Percentiles rank a stretch among this genome's conserved stretches.
These are phyloP conservation scores for Boletus pseudo-olivaceus DNA, from an alignment of 768 basidiomycete species.

Conservation along the genomic window DNA sequence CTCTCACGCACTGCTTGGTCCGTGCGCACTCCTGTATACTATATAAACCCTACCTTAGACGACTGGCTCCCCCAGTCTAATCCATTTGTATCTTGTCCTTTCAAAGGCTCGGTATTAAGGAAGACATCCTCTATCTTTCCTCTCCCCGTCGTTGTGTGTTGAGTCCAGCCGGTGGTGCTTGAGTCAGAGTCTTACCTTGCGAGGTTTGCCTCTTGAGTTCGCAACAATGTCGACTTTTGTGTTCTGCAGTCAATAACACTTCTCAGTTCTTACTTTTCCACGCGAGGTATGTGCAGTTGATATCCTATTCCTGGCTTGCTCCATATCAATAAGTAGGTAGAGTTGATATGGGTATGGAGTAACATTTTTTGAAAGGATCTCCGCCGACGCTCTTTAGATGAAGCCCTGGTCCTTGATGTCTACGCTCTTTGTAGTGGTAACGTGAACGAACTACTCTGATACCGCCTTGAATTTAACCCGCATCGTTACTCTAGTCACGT, in stretches of 20 bases:
- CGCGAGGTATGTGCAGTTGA: constrained; percentile 1
- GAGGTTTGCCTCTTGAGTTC: too few species aligned
- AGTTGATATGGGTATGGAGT: constrained; percentile 12
- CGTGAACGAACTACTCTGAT: not conserved
- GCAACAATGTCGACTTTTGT: too few species aligned
- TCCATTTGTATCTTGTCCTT: too few species aligned
- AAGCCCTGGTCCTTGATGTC: constrained; percentile 9
- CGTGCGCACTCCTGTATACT: too few species aligned
- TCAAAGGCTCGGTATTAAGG: too few species aligned
- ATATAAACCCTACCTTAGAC: too few species aligned
- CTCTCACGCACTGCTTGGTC: too few species aligned
- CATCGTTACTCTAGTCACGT: not conserved
- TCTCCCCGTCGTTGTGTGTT: too few species aligned
- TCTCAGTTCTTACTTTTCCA: constrained; percentile 7
- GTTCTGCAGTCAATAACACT: not conserved
- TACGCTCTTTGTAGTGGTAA: constrained; percentile 12
- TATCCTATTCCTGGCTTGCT: not conserved
- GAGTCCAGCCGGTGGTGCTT: too few species aligned
- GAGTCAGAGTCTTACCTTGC: too few species aligned
- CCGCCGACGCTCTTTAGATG: not conserved
- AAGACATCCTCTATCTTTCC: too few species aligned
- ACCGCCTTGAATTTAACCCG: not conserved
- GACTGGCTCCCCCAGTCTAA: too few species aligned
- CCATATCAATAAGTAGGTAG: not conserved
- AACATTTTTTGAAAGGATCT: not conserved